Percentiles rank a stretch among this genome's conserved stretches.
Conservation (phyloP, 2,329 filamentous ascomycete species). For the Diaporthe sp. region DNA sequence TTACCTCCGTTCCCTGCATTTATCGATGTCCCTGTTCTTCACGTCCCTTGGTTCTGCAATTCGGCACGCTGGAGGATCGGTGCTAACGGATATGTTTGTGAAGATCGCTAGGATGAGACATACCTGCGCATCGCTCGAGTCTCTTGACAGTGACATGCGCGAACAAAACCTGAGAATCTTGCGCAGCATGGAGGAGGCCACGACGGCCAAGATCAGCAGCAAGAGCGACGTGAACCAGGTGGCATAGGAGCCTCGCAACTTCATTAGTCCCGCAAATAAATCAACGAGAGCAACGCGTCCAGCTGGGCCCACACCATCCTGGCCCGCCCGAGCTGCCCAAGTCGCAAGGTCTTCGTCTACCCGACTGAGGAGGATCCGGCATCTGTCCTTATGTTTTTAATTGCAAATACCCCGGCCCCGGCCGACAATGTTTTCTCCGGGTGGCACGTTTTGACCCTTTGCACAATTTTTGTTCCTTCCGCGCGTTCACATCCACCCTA, state of each 20-base stretch:
- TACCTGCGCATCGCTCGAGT: slow-evolving; percentile 32
- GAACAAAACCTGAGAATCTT: slow-evolving; percentile 34
- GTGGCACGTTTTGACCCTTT: background rate
- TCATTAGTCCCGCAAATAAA: slow-evolving; percentile 25
- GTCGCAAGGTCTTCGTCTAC: slow-evolving; percentile 19
- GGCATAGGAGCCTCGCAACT: slow-evolving; percentile 16
- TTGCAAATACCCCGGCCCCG: slow-evolving; percentile 27
- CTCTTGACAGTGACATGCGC: slow-evolving; percentile 35
- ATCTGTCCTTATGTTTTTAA: slow-evolving; percentile 29
- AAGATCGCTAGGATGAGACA: slow-evolving; percentile 36
- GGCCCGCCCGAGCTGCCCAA: slow-evolving; percentile 4
- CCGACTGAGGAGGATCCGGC: slow-evolving; percentile 24
- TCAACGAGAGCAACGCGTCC: slow-evolving; percentile 16
- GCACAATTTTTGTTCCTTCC: background rate
- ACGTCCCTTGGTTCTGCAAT: slow-evolving; percentile 13
- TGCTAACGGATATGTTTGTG: slow-evolving; percentile 31
- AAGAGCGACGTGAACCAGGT: slow-evolving; percentile 31
- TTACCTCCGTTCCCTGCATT: slow-evolving; percentile 34
- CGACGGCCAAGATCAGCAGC: slow-evolving; percentile 29
- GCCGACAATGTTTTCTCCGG: slow-evolving; percentile 5
- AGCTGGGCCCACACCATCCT: background rate
- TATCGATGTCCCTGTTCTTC: slow-evolving; percentile 30
- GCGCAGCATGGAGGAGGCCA: slow-evolving; percentile 32
- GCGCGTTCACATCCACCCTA: background rate
- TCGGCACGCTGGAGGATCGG: slow-evolving; percentile 21